phyloP scores from a whole-genome alignment of 345 rosid genomes.

The Clausena lansium region DNA sequence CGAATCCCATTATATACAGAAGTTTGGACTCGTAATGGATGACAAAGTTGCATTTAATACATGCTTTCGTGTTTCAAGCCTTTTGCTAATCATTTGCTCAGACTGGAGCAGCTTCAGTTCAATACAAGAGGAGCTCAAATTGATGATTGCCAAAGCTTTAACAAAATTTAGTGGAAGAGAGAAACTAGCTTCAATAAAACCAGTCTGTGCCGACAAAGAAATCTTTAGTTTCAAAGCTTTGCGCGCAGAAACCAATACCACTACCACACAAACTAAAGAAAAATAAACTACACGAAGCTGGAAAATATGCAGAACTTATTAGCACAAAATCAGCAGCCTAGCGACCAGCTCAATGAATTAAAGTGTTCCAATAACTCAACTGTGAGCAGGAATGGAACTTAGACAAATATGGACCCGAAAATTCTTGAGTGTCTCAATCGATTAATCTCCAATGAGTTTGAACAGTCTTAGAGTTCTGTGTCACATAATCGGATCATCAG shows the following conservation, averaged over 20 bases:
- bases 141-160: neutral
- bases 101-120: neutral
- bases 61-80: neutral
- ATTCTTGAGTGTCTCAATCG: neutral
- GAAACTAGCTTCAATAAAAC: neutral
- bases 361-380: neutral
- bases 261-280: neutral
- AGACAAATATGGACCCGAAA: neutral
- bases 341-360: neutral
- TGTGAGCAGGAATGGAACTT: neutral
- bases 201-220: neutral
- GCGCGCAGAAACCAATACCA: neutral
- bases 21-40: neutral
- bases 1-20: neutral
- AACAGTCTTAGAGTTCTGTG: conserved; percentile 59
- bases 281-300: neutral
- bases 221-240: neutral
- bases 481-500: conserved; percentile 77
- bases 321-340: neutral
- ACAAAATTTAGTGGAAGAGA: neutral
- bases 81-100: neutral
- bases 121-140: neutral
- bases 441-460: neutral
- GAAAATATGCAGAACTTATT: neutral
- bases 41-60: neutral